These are phyloP conservation scores for Obelidium mucronatum DNA, from an alignment of 192 early-diverging fungal genomes.

Conservation along the genomic window DNA sequence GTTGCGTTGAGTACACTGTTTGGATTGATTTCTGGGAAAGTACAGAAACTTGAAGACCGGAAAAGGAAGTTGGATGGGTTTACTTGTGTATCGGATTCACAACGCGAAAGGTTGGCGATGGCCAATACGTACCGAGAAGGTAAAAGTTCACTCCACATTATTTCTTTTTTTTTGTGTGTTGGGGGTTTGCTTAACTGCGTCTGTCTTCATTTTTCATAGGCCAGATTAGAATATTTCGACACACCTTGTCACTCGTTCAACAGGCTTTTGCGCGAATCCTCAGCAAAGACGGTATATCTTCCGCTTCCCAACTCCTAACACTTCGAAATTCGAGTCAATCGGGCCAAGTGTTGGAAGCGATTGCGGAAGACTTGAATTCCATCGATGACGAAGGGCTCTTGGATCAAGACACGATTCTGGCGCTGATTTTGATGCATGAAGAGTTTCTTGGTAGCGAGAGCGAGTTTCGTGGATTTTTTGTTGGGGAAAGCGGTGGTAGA, in stretches of 20 bases:
- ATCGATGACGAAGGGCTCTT: constrained; percentile 20
- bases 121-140: constrained; percentile 38
- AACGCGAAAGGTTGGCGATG: constrained; percentile 13
- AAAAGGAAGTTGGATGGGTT: neutral
- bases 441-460: neutral
- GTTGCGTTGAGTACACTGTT: constrained; percentile 28
- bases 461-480: constrained; percentile 5
- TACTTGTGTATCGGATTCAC: neutral
- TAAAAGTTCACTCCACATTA: neutral
- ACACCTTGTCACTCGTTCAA: neutral
- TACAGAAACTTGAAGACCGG: constrained; percentile 1
- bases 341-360: neutral
- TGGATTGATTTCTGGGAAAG: constrained; percentile 24
- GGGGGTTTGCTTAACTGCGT: no score
- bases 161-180: neutral
- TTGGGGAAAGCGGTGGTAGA: neutral
- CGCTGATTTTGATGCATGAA: constrained; percentile 39
- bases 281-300: neutral
- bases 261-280: neutral
- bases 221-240: neutral
- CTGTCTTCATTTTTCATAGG: no score
- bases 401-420: constrained; percentile 47
- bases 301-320: neutral
- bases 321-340: constrained; percentile 11
- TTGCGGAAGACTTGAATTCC: constrained; percentile 4